phyloP scores from a whole-genome alignment of 805 yeast genomes.

The Saccharomycopsis vini region DNA sequence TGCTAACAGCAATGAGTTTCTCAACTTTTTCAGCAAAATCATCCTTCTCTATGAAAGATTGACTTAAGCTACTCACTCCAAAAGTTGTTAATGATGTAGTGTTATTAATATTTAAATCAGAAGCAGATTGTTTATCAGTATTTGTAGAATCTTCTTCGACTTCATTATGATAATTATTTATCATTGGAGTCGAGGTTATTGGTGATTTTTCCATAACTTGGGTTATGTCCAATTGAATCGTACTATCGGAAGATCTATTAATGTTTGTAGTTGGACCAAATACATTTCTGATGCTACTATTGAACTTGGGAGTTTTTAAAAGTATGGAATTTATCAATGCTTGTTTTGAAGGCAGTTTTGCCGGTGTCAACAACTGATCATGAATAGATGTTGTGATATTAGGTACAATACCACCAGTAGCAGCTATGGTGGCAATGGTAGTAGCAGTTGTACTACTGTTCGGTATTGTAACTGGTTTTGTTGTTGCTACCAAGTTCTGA shows the following conservation, averaged over 20 bases:
- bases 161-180: not conserved
- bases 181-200: slow-evolving; percentile 14
- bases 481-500: too few relatives aligned
- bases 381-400: too few relatives aligned
- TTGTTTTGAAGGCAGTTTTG: not conserved
- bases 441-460: not conserved
- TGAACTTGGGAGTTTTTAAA: slow-evolving; percentile 4
- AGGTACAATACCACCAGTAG: not conserved
- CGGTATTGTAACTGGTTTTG: too few relatives aligned
- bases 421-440: not conserved
- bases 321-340: not conserved
- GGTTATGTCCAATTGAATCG: slow-evolving; percentile 15
- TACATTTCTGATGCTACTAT: not conserved
- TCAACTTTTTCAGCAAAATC: slow-evolving; percentile 7
- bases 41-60: slow-evolving; percentile 5
- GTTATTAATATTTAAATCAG: not conserved
- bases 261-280: not conserved
- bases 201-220: slow-evolving; percentile 10
- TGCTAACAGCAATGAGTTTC: slow-evolving; percentile 2
- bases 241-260: slow-evolving; percentile 10
- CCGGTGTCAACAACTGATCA: not conserved
- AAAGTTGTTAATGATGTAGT: not conserved
- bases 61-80: not conserved
- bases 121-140: not conserved
- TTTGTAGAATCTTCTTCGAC: not conserved